Conservation (phyloP, 2,329 filamentous ascomycete genomes). For the Fusarium foetens region DNA sequence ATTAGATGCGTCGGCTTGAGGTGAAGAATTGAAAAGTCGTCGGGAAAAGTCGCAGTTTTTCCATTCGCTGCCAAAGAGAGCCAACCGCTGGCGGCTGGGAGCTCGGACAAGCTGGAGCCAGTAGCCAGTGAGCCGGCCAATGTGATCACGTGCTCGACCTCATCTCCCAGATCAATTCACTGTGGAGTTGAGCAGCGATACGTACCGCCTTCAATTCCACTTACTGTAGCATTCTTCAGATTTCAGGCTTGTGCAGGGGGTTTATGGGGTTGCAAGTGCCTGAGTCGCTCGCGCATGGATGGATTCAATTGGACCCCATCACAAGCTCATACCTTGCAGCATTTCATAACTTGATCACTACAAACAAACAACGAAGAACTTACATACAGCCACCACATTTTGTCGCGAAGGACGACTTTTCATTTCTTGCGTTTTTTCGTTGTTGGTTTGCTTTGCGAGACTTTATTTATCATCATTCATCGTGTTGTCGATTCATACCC, state of each 20-base stretch:
- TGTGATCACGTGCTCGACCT: constrained; percentile 41
- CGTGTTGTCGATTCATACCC: constrained; percentile 1
- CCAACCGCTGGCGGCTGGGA: constrained; percentile 44
- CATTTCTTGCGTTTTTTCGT: neutral
- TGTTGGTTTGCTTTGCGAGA: neutral
- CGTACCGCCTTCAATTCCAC: constrained; percentile 10
- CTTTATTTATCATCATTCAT: neutral
- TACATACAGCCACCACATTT: constrained; percentile 5
- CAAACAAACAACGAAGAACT: constrained; percentile 18
- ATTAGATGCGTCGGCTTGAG: constrained; percentile 52
- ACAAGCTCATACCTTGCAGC: constrained; percentile 27
- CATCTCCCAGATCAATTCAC: neutral
- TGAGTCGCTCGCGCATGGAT: constrained; percentile 23
- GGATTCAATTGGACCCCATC: constrained; percentile 30
- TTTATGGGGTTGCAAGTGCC: constrained; percentile 14
- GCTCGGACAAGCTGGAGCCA: constrained; percentile 49
- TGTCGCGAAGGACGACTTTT: neutral
- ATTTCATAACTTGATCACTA: constrained; percentile 23
- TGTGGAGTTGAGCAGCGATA: constrained; percentile 18
- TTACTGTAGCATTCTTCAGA: constrained; percentile 5
- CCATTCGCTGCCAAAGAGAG: constrained; percentile 42
- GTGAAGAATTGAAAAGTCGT: constrained; percentile 55
- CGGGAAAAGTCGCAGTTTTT: constrained; percentile 62
- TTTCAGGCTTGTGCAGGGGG: constrained; percentile 22
- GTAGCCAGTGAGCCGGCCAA: constrained; percentile 40